These are phyloP conservation scores for Fraxinus sp. DNA, from an alignment of 305 asterid genomes.

Conservation along the genomic window DNA sequence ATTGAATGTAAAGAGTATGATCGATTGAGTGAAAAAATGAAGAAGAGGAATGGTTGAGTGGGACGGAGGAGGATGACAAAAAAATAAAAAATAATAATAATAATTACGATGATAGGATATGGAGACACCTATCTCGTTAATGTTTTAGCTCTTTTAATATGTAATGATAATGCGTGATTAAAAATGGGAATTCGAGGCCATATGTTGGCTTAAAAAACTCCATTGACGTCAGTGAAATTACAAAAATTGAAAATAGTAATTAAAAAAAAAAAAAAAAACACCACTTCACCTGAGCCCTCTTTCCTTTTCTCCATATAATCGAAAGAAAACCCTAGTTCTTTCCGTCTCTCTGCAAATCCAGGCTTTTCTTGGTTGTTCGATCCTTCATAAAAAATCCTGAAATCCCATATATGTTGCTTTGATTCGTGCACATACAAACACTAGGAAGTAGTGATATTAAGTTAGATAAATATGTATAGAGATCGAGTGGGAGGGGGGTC, in stretches of 20 bases:
- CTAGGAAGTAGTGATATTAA: background rate
- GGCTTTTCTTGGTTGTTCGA: background rate
- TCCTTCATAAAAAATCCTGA: background rate
- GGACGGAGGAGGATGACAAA: too few species aligned
- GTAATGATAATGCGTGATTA: too few species aligned
- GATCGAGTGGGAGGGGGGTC: constrained; percentile 41
- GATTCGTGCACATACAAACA: background rate
- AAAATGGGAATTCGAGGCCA: background rate
- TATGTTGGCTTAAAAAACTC: too few species aligned
- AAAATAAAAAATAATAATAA: too few species aligned
- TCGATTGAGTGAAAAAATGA: too few species aligned
- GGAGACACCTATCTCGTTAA: too few species aligned
- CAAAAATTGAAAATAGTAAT: background rate
- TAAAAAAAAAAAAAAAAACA: too few species aligned
- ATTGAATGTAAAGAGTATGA: too few species aligned
- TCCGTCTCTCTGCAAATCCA: background rate
- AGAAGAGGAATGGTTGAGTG: too few species aligned
- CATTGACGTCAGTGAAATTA: background rate
- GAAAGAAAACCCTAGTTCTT: constrained; percentile 2
- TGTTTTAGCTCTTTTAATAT: too few species aligned
- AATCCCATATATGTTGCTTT: background rate
- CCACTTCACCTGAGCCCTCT: background rate
- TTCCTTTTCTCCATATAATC: background rate
- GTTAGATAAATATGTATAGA: constrained; percentile 28
- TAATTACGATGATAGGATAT: too few species aligned